These are phyloP conservation scores for Phialocephala subalpina DNA, from an alignment of 2,329 filamentous ascomycete genomes.

Conservation along the genomic window DNA sequence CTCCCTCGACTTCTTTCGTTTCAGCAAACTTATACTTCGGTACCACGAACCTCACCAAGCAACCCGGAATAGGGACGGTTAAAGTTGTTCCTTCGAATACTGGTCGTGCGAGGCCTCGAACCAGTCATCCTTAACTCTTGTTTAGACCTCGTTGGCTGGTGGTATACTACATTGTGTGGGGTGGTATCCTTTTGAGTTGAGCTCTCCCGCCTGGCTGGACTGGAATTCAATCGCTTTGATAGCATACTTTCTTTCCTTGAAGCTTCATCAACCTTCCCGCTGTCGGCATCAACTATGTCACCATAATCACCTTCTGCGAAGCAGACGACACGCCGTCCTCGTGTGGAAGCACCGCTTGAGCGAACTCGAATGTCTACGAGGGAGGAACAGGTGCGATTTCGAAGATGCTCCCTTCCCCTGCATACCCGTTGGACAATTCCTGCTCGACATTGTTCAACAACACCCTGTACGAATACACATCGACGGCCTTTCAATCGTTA, in stretches of 20 bases:
- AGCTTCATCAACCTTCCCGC: constrained; percentile 22
- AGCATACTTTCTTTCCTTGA: constrained; percentile 32
- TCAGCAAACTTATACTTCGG: constrained; percentile 23
- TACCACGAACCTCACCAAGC: constrained; percentile 27
- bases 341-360: constrained; percentile 25
- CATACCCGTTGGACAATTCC: constrained; percentile 74
- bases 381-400: constrained; percentile 7
- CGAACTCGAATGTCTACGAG: constrained; percentile 24
- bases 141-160: constrained; percentile 7
- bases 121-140: constrained; percentile 1
- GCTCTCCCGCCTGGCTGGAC: constrained; percentile 24
- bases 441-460: constrained; percentile 85
- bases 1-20: constrained; percentile 34
- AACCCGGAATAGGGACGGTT: constrained; percentile 14
- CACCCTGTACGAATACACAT: constrained; percentile 84
- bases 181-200: constrained; percentile 31
- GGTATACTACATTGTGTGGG: constrained; percentile 15
- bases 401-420: constrained; percentile 68
- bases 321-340: constrained; percentile 23
- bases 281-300: constrained; percentile 33
- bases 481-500: constrained; percentile 78
- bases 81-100: constrained; percentile 14
- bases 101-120: constrained; percentile 13
- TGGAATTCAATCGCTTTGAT: constrained; percentile 37
- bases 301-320: constrained; percentile 29